Conservation (phyloP, 192 early-diverging fungal species). For the Globomyces pollinis-pini region DNA sequence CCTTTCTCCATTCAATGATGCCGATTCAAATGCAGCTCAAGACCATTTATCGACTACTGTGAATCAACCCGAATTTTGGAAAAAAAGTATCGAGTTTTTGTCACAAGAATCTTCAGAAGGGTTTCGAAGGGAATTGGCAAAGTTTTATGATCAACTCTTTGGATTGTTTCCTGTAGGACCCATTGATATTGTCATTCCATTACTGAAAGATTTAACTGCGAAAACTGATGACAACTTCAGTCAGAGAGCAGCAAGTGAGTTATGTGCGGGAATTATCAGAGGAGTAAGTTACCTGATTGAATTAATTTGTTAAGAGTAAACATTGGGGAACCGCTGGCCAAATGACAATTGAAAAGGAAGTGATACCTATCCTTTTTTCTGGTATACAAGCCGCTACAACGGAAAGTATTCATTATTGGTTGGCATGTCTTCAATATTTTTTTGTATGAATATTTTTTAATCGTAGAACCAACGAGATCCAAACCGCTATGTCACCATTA, state of each 20-base stretch:
- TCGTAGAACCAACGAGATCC: constrained; percentile 60
- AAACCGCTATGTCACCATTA: constrained; percentile 65
- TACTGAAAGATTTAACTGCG: constrained; percentile 41
- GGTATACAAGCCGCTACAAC: constrained; percentile 60
- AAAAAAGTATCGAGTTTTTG: constrained; percentile 47
- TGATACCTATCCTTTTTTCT: constrained; percentile 53
- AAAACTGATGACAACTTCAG: constrained; percentile 61
- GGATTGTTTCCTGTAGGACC: constrained; percentile 59
- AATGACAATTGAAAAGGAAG: constrained; percentile 60
- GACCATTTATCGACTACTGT: constrained; percentile 48
- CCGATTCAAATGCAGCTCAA: constrained; percentile 29
- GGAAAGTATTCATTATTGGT: constrained; percentile 74
- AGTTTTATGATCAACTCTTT: constrained; percentile 65
- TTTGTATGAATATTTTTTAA: constrained; percentile 14
- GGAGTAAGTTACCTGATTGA: no score
- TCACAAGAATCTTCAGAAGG: constrained; percentile 46
- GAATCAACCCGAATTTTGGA: constrained; percentile 60
- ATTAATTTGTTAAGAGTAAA: no score
- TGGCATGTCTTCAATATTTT: constrained; percentile 54
- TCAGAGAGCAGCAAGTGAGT: constrained; percentile 75
- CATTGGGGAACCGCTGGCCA: constrained; percentile 59
- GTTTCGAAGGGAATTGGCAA: constrained; percentile 32
- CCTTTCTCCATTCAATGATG: constrained; percentile 24
- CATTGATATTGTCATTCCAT: constrained; percentile 43
- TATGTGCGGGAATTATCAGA: constrained; percentile 71